Evolutionary conservation across 176 grass and related monocot genomes (phyloP), one percentile per base, ranked within the genome.

Genomic region (Oryza longistaminata): DNA sequence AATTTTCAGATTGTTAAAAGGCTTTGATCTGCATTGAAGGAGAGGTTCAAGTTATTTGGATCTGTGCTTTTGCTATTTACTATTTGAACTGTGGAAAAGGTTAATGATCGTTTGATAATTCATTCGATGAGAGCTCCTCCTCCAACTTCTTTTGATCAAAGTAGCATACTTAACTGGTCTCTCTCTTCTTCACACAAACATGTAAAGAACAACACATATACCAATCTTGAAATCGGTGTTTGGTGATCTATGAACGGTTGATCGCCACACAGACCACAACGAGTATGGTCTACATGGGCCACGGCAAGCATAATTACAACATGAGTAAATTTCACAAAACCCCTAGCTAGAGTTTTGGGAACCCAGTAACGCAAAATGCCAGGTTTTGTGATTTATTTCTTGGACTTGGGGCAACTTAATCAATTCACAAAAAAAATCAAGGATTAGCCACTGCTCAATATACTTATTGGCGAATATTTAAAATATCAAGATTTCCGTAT

Each of bases 381-480:
- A 55, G 17, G 6, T 55, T 17, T 52, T 52, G 7, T 52, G 49
- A 52, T 21, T 55, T 55, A 15, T 16, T 55, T 19, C 9, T 5
- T 8, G 52, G 52, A 55, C 17, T 4, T 21, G 17, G 52, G 3
- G 52, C 17, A 55, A 19, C 19, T 55, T 16, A 55, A 17, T 52
- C 6, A 16, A 55, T 8, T 55, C 4, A 55, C 52, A 55, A 55
- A 55, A 35, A 35, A 37, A 55, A 55, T 55, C 16, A 21, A 55
- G 17, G 14, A 19, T 55, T 21, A 5, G 7, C 17, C 52, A 7
- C 50, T 55, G 52, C 52, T 55, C 34, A 68, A 35, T 60, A 55
- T 45, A 73, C 10, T 90, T 90, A 86, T 78, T 86, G 1, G 43
- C 26, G 33, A 77, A 86, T 52, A 75, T 9, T 40, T 71, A 69